Conservation (phyloP, 306 rosid species). For the Casuarina cunninghamiana region DNA sequence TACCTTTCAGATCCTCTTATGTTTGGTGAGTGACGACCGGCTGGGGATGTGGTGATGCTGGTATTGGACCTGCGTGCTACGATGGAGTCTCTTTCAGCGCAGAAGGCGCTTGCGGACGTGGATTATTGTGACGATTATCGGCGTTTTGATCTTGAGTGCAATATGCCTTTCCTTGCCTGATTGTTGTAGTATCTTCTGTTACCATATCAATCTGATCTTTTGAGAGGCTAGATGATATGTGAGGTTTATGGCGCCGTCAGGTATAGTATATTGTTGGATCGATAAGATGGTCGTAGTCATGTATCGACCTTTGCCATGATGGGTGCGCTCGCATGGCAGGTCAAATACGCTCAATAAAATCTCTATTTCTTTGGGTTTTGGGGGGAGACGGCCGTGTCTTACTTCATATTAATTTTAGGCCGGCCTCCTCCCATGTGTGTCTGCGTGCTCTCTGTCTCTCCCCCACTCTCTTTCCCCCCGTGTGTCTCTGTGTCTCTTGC, state of each 20-base stretch:
- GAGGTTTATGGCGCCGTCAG: neutral
- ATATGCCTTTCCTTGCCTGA: neutral
- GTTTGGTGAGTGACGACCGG: neutral
- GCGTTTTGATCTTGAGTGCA: neutral
- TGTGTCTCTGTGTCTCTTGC: neutral
- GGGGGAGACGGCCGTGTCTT: conserved; percentile 38
- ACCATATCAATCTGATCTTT: neutral
- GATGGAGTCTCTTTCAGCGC: no score
- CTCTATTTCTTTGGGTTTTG: neutral
- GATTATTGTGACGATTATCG: neutral
- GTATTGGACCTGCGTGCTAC: neutral
- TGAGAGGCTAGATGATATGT: neutral
- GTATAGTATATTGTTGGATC: neutral
- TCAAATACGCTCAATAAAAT: conserved; percentile 49
- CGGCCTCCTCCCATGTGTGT: conserved; percentile 35
- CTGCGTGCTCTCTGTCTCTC: neutral
- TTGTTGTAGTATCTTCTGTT: neutral
- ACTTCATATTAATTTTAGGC: neutral
- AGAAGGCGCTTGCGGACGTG: neutral
- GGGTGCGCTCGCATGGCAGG: conserved; percentile 91
- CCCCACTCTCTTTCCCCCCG: neutral
- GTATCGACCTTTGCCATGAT: conserved; percentile 69
- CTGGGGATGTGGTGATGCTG: neutral
- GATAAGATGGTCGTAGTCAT: neutral
- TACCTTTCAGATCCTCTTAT: neutral